A percentile compares a stretch with the other conserved stretches of the same genome.
phyloP scores from a whole-genome alignment of 2,329 filamentous ascomycete genomes.

The Pseudogymnoascus sp. region DNA sequence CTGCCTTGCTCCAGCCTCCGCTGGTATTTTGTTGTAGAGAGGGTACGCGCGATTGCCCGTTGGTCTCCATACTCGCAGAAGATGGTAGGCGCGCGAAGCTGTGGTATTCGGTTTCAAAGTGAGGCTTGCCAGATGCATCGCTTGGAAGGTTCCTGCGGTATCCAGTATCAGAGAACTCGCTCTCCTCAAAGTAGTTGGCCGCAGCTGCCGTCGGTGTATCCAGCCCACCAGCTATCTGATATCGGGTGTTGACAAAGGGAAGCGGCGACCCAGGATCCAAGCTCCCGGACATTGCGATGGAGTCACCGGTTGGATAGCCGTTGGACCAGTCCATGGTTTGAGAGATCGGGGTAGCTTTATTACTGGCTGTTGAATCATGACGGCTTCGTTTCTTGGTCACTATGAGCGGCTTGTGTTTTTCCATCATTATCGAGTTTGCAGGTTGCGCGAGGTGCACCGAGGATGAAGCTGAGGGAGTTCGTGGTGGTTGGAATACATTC shows the following conservation, averaged over 20 bases:
- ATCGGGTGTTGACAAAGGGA: slow-evolving; percentile 42
- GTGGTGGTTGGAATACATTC: slow-evolving; percentile 36
- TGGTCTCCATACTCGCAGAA: slow-evolving; percentile 13
- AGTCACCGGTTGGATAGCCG: slow-evolving; percentile 6
- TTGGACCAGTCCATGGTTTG: slow-evolving; percentile 8
- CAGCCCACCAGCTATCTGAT: slow-evolving; percentile 41
- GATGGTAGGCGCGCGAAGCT: not conserved
- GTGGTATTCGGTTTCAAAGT: slow-evolving; percentile 13
- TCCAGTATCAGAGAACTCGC: slow-evolving; percentile 31
- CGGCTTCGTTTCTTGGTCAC: slow-evolving; percentile 17
- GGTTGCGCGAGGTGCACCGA: slow-evolving; percentile 24
- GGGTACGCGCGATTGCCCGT: slow-evolving; percentile 18
- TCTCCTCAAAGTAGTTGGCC: slow-evolving; percentile 29
- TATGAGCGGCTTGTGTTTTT: not conserved
- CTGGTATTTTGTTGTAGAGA: slow-evolving; percentile 19
- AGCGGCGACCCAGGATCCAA: slow-evolving; percentile 28
- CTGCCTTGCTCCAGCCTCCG: slow-evolving; percentile 47
- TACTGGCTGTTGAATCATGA: slow-evolving; percentile 13
- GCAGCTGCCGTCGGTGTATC: slow-evolving; percentile 36
- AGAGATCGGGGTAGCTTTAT: slow-evolving; percentile 11
- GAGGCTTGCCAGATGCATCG: not conserved
- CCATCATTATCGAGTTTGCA: not conserved
- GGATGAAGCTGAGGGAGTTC: slow-evolving; percentile 30
- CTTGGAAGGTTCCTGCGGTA: slow-evolving; percentile 26
- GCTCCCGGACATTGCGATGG: slow-evolving; percentile 9